Conservation (phyloP, 805 yeast species). For the Candida ulmi region DNA sequence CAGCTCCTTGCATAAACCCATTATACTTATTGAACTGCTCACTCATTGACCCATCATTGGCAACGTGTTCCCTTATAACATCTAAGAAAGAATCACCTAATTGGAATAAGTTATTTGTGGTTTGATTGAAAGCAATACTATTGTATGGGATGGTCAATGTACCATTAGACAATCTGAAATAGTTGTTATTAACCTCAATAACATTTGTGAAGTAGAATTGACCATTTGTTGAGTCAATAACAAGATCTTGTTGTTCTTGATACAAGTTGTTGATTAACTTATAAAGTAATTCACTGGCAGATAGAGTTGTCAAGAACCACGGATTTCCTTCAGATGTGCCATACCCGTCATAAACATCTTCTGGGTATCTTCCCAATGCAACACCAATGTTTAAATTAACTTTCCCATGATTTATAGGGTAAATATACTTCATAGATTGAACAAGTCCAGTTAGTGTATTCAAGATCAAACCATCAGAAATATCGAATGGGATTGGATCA, state of each 20-base stretch:
- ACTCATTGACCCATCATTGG: constrained; percentile 66
- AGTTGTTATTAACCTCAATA: constrained; percentile 8
- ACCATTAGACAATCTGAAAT: constrained; percentile 1
- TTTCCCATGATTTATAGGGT: constrained; percentile 64
- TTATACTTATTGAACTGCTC: constrained; percentile 81
- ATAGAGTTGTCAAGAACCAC: constrained; percentile 79
- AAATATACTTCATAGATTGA: constrained; percentile 64
- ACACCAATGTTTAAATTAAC: constrained; percentile 39
- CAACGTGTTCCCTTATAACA: constrained; percentile 54
- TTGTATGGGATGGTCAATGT: constrained; percentile 22
- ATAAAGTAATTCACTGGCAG: constrained; percentile 61
- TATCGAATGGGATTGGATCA: constrained; percentile 52
- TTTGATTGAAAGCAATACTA: constrained; percentile 37
- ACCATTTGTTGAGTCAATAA: constrained; percentile 28
- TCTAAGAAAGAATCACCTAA: constrained; percentile 66
- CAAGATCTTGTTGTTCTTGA: constrained; percentile 35
- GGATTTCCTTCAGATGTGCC: constrained; percentile 80
- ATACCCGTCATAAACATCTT: constrained; percentile 79
- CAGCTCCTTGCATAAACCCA: constrained; percentile 88
- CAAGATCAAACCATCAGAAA: constrained; percentile 50
- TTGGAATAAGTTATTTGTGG: constrained; percentile 40
- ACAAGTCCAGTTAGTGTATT: constrained; percentile 61
- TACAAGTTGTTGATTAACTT: constrained; percentile 44
- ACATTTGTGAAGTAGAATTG: constrained; percentile 27
- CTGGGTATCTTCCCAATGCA: constrained; percentile 89